Percentiles rank a stretch among this genome's conserved stretches.
Evolutionary conservation across 2,329 filamentous ascomycete genomes (phyloP).

Genomic region (Rutstroemia sp.): DNA sequence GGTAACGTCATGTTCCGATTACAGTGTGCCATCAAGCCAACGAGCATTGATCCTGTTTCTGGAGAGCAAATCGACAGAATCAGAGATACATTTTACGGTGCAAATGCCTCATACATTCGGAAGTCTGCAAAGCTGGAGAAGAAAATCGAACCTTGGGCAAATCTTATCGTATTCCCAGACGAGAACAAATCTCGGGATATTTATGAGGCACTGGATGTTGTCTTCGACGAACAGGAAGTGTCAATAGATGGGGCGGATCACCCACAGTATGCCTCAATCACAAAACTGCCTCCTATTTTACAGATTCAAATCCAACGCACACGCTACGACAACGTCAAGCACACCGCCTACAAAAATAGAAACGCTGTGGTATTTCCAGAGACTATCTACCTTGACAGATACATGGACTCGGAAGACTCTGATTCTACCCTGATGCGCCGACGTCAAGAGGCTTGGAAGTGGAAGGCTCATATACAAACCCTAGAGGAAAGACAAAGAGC

Average conservation of each 20-base stretch:
- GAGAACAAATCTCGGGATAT: constrained; percentile 50
- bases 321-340: constrained; percentile 57
- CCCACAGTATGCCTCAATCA: constrained; percentile 63
- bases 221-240: constrained; percentile 74
- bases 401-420: constrained; percentile 58
- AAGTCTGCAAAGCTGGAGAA: constrained; percentile 40
- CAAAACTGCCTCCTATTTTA: constrained; percentile 71
- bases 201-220: constrained; percentile 76
- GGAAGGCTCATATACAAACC: constrained; percentile 55
- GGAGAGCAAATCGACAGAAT: constrained; percentile 77
- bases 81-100: constrained; percentile 62
- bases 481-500: constrained; percentile 37
- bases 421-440: constrained; percentile 54
- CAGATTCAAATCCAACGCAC: constrained; percentile 86
- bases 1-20: constrained; percentile 85
- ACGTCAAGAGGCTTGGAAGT: constrained; percentile 66
- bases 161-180: constrained; percentile 53
- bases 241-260: constrained; percentile 54
- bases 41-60: constrained; percentile 51
- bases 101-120: constrained; percentile 52
- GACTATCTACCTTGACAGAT: constrained; percentile 79
- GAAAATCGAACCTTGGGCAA: constrained; percentile 37
- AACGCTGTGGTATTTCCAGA: constrained; percentile 75
- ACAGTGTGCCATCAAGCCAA: constrained; percentile 77
- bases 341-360: constrained; percentile 61